Percentiles rank a stretch among this genome's conserved stretches.
Evolutionary conservation across 2,329 filamentous ascomycete genomes (phyloP).

Genomic region (Corinectria fuckeliana): DNA sequence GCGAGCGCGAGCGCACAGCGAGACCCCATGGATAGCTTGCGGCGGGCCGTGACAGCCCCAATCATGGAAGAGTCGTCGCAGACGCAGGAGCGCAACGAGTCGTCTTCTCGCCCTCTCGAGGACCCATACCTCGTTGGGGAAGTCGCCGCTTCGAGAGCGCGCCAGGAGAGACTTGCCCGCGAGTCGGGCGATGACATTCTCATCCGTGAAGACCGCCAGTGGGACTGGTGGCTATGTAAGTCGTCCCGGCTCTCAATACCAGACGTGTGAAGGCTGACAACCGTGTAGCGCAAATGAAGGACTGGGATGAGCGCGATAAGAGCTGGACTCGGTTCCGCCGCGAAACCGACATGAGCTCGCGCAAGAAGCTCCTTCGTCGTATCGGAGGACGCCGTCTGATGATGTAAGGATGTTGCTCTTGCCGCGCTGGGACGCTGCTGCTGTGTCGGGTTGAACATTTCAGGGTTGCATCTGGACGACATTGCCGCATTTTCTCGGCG

Average conservation of each 20-base stretch:
- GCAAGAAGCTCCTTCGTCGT: constrained; percentile 50
- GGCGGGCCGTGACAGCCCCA: constrained; percentile 29
- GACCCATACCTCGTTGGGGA: constrained; percentile 73
- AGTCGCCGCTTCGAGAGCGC: constrained; percentile 63
- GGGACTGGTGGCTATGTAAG: constrained; percentile 67
- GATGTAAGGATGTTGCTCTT: constrained; percentile 31
- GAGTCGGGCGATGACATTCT: constrained; percentile 63
- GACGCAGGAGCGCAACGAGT: constrained; percentile 22
- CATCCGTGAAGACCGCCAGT: constrained; percentile 62
- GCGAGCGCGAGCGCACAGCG: constrained; percentile 51
- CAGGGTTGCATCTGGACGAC: constrained; percentile 31
- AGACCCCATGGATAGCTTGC: constrained; percentile 40
- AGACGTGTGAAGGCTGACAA: constrained; percentile 20
- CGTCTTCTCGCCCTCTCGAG: constrained; percentile 60
- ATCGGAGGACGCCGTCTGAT: constrained; percentile 44
- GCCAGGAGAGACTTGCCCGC: constrained; percentile 62
- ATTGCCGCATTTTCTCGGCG: constrained; percentile 38
- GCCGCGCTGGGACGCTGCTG: constrained; percentile 31
- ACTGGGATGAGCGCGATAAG: constrained; percentile 58
- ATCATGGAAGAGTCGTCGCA: constrained; percentile 21
- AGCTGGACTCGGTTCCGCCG: constrained; percentile 53
- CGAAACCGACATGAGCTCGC: constrained; percentile 43
- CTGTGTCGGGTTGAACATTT: constrained; percentile 25
- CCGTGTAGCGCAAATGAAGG: constrained; percentile 56
- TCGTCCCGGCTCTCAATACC: constrained; percentile 20